Evolutionary conservation across 179 eudicot genomes (phyloP).

Genomic region (Monotropa hypopitys): DNA sequence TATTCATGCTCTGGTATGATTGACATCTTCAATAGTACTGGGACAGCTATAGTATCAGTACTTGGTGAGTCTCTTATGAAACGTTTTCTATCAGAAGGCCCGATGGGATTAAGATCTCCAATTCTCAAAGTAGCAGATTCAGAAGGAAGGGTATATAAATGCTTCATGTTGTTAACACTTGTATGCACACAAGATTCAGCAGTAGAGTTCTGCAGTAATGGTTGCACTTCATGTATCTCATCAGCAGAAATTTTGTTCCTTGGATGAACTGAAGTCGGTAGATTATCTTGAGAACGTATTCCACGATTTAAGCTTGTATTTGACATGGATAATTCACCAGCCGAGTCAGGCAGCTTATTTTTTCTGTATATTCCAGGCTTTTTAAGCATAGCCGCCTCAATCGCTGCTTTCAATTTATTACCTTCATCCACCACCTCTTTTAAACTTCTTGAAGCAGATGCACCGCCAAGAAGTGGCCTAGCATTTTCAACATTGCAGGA

Average conservation of each 20-base stretch:
- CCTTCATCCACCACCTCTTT: slow-evolving; percentile 40
- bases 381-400: slow-evolving; percentile 76
- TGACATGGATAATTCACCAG: slow-evolving; percentile 33
- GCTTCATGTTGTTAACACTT: slow-evolving; percentile 21
- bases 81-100: slow-evolving; percentile 24
- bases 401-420: slow-evolving; percentile 63
- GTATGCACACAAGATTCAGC: slow-evolving; percentile 27
- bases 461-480: slow-evolving; percentile 26
- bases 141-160: slow-evolving; percentile 24
- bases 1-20: slow-evolving; percentile 72
- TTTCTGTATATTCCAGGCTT: slow-evolving; percentile 52
- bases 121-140: slow-evolving; percentile 21
- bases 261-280: slow-evolving; percentile 17
- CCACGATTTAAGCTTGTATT: slow-evolving; percentile 25
- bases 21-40: slow-evolving; percentile 24
- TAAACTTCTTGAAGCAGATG: slow-evolving; percentile 27
- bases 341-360: slow-evolving; percentile 35
- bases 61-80: slow-evolving; percentile 4
- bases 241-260: slow-evolving; percentile 20
- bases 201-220: slow-evolving; percentile 11
- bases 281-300: slow-evolving; percentile 25
- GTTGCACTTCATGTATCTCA: slow-evolving; percentile 26
- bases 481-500: slow-evolving; percentile 20
- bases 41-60: slow-evolving; percentile 8
- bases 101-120: slow-evolving; percentile 9